Base-by-base conservation (phyloP, 2,329 filamentous ascomycete species). In the Ophiostoma himal-ulmi region DNA sequence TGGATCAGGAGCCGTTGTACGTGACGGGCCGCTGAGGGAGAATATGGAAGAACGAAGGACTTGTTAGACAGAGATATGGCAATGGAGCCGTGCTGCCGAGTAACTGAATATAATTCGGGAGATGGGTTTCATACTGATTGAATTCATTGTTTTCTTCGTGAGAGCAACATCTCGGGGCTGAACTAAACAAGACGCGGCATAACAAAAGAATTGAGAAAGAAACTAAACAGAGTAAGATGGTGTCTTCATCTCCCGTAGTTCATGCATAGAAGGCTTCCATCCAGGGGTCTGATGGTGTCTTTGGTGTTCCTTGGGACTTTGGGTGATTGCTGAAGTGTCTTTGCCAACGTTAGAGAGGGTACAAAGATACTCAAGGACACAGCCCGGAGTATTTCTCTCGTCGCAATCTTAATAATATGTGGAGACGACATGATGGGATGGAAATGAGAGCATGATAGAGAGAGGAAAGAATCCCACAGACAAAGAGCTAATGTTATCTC, bases 1-100 rank as follows among this genome's bases (percentile, higher is more conserved):
- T 86, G 83, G 82, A 82, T 86, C 54, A 79, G 83, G 71, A 80
- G 72, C 11, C 71, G 76, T 69, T 76, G 76, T 75, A 73, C 72
- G 52, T 76, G 71, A 75, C 64, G 62, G 62, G 62, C 62, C 62
- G 62, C 39, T 10, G 34, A 30, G 26, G 60, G 14, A n/a, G 60
- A 14, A 64, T 34, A 69, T 62, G 57, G 69, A 37, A 52, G 48
- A 48, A 52, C 14, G 30, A 64, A 20, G 41, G 17, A 39, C 37
- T 39, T 39, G 37, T 39, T 39, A 39, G 37, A 39, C 37, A 39
- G 1, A 8, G 37, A 39, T 10, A 39, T 10, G 11, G 11, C 57
- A 62, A 62, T 36, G 30, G 57, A 36, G 30, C 57, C 57, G 57
- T 36, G 57, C 26, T 62, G 14, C 57, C 30, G 57, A 17, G 52